These are phyloP conservation scores for Dissoconium aciculare DNA, from an alignment of 2,329 filamentous ascomycete genomes.

Conservation along the genomic window DNA sequence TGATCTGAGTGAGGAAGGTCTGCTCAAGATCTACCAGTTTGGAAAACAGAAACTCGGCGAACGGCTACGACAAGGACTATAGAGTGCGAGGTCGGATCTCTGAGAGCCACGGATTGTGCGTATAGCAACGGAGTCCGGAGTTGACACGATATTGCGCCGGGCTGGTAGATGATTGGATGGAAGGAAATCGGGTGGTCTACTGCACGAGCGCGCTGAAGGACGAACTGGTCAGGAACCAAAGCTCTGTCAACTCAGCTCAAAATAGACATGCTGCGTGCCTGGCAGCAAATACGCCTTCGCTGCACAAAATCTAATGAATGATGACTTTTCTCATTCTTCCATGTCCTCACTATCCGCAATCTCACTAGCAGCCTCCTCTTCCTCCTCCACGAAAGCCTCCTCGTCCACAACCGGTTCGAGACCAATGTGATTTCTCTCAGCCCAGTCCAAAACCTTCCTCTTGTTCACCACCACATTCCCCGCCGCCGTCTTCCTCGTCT, in stretches of 20 bases:
- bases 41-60: constrained; percentile 85
- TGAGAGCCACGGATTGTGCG: too few species aligned
- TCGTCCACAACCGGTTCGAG: constrained; percentile 55
- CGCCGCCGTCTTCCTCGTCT: constrained; percentile 38
- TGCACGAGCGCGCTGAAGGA: too few species aligned
- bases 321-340: constrained; percentile 8
- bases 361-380: constrained; percentile 31
- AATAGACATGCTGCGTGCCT: too few species aligned
- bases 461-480: constrained; percentile 40
- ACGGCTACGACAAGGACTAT: constrained; percentile 73
- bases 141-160: too few species aligned
- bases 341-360: constrained; percentile 10
- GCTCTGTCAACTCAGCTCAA: too few species aligned
- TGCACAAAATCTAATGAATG: too few species aligned
- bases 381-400: constrained; percentile 57
- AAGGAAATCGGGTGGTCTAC: too few species aligned
- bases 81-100: too few species aligned
- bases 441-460: constrained; percentile 50
- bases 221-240: too few species aligned
- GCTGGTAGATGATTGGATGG: too few species aligned
- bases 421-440: constrained; percentile 45
- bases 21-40: constrained; percentile 86
- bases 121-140: constrained; percentile 1
- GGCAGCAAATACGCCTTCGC: too few species aligned
- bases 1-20: constrained; percentile 86